Conservation (phyloP, 768 basidiomycete species). For the Lactifluus pinguis region DNA sequence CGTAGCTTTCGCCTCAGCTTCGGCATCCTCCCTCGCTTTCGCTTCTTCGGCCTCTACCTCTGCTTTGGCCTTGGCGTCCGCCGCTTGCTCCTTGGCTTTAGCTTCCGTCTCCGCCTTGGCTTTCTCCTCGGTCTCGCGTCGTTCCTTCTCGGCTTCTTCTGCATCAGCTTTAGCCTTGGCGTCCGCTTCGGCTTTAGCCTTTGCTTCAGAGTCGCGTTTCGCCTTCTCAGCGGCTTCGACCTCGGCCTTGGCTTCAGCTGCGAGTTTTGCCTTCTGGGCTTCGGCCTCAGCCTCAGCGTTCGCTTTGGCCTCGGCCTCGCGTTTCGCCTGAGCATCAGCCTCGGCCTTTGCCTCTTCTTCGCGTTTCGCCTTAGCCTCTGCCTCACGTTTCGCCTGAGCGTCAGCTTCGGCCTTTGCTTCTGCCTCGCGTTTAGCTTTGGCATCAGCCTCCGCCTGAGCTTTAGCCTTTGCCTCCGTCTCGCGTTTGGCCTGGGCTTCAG, state of each 20-base stretch:
- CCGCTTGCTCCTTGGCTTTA: neutral
- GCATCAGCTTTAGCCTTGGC: neutral
- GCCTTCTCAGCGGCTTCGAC: neutral
- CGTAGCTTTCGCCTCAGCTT: neutral
- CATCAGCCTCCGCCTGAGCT: neutral
- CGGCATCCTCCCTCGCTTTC: neutral
- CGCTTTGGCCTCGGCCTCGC: neutral
- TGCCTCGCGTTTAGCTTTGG: neutral
- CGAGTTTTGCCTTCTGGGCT: neutral
- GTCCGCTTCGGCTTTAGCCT: neutral
- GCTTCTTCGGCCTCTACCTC: neutral
- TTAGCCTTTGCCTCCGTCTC: neutral
- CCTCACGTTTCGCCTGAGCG: too few relatives aligned
- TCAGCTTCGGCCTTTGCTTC: neutral
- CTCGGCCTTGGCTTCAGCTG: neutral
- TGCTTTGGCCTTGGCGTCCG: neutral
- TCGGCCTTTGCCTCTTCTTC: neutral
- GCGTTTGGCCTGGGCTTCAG: neutral
- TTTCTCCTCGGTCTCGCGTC: neutral
- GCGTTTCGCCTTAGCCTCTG: neutral
- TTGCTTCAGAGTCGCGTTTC: neutral
- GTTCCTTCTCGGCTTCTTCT: neutral
- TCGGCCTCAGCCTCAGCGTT: neutral
- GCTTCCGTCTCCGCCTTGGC: too few relatives aligned
- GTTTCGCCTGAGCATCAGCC: neutral